Evolutionary conservation across 331 rosid genomes (phyloP), one percentile per base, ranked within the genome.

Genomic region (Spiraea crenata): DNA sequence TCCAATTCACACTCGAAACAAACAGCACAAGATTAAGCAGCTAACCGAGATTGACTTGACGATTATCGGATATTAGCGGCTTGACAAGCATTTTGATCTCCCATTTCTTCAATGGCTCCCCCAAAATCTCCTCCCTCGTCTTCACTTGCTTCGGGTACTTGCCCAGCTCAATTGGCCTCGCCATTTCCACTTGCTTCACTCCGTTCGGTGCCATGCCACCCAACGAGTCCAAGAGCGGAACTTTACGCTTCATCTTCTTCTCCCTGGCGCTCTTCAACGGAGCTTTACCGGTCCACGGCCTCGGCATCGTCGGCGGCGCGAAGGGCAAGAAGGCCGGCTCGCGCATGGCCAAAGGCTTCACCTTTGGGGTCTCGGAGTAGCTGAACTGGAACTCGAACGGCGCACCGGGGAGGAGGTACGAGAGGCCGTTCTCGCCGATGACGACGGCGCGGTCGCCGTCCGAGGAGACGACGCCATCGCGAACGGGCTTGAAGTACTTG

Each of bases 221-320:
- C 16, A 86, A 74, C 31, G 99, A 89, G 59, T 89, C 95, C 40
- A 89, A 78, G 1, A 93, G 83, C 9, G 90, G 95, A 59, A 86
- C 76, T 73, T 79, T 79, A 48, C 82, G 62, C 40, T 31, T 57
- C 82, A 42, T 61, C 79, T 79, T 79, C 75, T 93, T 93, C 82
- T 90, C 87, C 81, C 81, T 86, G 55, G 95, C 85, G 79, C 91
- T 87, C 85, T 91, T 91, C 90, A 93, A 41, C 48, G 97, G 97
- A 1, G 97, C 99, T 54, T 93, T 93, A 0, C 96, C 99, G 0
- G 97, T 93, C 99, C 97, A 93, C 4, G 99, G 99, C 73, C 97
- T 75, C 71, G 96, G 89, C 97, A 93, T 93, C 3, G 95, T 75
- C 1, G 95, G 95, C 35, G 99, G 87, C 7, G 89, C 96, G 68